Evolutionary conservation across 108 stramenopile species (phyloP).

Genomic region (Fragilaria radians): DNA sequence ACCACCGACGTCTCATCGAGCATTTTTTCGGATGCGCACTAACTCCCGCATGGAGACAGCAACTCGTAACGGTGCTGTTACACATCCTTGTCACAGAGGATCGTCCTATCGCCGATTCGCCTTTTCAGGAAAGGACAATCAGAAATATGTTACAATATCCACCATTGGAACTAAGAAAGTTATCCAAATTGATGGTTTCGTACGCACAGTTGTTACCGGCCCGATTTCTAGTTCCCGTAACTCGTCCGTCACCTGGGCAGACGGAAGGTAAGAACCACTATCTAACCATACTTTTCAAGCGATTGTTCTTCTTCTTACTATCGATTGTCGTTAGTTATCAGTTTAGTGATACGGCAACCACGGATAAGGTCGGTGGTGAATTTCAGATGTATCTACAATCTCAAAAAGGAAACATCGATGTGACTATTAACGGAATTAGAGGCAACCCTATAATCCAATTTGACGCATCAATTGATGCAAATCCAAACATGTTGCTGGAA

Average conservation of each 20-base stretch:
- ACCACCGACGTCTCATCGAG: slow-evolving; percentile 29
- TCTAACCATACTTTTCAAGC: neutral
- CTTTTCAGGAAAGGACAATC: slow-evolving; percentile 24
- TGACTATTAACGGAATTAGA: neutral
- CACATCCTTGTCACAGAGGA: slow-evolving; percentile 39
- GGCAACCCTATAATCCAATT: neutral
- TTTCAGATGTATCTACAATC: neutral
- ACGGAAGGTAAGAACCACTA: neutral
- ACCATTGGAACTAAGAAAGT: neutral
- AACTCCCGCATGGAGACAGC: slow-evolving; percentile 33
- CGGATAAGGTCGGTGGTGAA: neutral
- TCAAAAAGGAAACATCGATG: neutral
- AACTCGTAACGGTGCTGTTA: slow-evolving; percentile 12
- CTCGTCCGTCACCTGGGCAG: neutral
- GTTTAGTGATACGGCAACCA: neutral
- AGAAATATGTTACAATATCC: neutral
- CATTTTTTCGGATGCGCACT: slow-evolving; percentile 28
- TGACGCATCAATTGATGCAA: neutral
- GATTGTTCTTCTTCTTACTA: neutral
- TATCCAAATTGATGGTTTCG: neutral
- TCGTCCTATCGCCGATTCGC: slow-evolving; percentile 16
- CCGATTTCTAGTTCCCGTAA: neutral
- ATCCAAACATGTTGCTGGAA: neutral
- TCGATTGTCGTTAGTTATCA: neutral
- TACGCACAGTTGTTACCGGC: neutral